Evolutionary conservation across 2,329 filamentous ascomycete genomes (phyloP), one percentile per base, ranked within the genome.

Genomic region (Magnaporthiopsis rhizophila): DNA sequence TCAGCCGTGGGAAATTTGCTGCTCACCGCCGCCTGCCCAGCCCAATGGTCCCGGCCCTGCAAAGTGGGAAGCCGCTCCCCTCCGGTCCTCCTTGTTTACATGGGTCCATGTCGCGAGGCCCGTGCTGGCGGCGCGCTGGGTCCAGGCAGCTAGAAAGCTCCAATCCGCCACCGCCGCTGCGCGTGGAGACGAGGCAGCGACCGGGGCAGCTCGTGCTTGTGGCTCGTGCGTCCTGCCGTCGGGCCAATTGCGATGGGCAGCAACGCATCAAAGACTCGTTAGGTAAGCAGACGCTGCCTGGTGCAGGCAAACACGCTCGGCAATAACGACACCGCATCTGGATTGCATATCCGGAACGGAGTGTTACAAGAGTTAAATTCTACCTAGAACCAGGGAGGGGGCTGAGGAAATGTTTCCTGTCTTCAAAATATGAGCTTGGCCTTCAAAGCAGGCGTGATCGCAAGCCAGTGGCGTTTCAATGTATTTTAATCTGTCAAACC

Each of bases 61-160:
- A 28, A 21, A 34, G 45, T 45, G 15, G 30, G 30, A 56, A 28
- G 30, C 38, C 24, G 53, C 45, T 45, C 38, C n/a, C 45, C 61
- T 45, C 26, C 21, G 26, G 61, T 38, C 11, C 21, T 26, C 45
- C 62, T 58, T 63, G 62, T 63, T 63, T 38, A 63, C 62, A 58
- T 63, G 53, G 50, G 62, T 18, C 38, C 32, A 53, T 53, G 45
- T 53, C 45, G 45, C 45, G n/a, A 15, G 62, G 62, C 26, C 62
- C 57, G 62, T 63, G 62, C 62, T 58, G 26, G 30, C 30, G 30
- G 30, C 58, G 38, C n/a, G 58, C 21, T 53, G 45, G 45, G 18
- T 15, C 21, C n/a, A 11, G 21, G 12, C 21, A n/a, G n/a, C 45
- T 53, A 12, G 38, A 50, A 21, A 53, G 60, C 38, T 62, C 2